phyloP scores from a whole-genome alignment of 805 yeast species.

The Jamesozyma gamospora region DNA sequence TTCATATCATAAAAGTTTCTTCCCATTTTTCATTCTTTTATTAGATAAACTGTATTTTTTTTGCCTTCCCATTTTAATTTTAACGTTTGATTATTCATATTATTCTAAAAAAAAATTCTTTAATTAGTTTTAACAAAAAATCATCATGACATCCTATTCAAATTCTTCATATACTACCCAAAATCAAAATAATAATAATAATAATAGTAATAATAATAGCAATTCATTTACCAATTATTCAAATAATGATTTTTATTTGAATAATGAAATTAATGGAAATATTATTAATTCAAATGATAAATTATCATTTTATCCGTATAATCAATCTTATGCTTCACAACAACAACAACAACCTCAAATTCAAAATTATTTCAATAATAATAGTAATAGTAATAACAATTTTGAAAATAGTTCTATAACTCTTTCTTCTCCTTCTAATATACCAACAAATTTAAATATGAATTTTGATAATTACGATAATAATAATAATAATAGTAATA shows the following conservation, averaged over 20 bases:
- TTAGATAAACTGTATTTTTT: too few relatives aligned
- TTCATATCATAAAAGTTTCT: too few relatives aligned
- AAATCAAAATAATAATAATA: not conserved
- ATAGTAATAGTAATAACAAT: not conserved
- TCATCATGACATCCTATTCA: too few relatives aligned
- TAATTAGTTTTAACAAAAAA: too few relatives aligned
- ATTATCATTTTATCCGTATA: not conserved
- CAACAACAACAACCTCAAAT: not conserved
- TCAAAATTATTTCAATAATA: not conserved
- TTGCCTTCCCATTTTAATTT: too few relatives aligned
- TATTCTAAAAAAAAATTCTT: too few relatives aligned
- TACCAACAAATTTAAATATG: not conserved
- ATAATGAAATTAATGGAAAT: not conserved
- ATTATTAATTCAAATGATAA: not conserved
- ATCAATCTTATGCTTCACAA: not conserved
- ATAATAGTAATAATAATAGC: not conserved
- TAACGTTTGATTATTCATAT: too few relatives aligned
- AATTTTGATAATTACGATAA: not conserved
- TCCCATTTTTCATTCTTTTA: too few relatives aligned
- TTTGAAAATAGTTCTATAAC: not conserved
- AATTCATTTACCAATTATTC: not conserved
- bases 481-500: not conserved
- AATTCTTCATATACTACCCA: too few relatives aligned
- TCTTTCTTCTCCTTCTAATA: not conserved
- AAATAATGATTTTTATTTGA: not conserved